These are phyloP conservation scores for Venturia asperata DNA, from an alignment of 2,329 filamentous ascomycete species.

Conservation along the genomic window DNA sequence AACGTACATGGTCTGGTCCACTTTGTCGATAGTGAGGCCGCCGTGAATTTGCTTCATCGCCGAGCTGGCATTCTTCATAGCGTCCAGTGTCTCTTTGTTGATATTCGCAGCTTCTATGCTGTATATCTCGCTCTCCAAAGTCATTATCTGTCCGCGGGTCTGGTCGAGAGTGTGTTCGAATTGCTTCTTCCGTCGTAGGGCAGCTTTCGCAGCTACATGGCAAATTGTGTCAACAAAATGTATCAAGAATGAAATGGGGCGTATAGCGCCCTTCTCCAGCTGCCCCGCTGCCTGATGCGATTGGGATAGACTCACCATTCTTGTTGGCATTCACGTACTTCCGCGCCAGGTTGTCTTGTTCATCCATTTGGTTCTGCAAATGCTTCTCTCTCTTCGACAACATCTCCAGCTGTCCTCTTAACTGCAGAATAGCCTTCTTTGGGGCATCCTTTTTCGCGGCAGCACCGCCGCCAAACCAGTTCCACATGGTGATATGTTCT, in stretches of 20 bases:
- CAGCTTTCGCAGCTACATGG: constrained; percentile 71
- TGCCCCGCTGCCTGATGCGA: not conserved
- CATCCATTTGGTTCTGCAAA: constrained; percentile 82
- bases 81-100: constrained; percentile 90
- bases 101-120: constrained; percentile 97
- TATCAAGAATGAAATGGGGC: not conserved
- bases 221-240: not conserved
- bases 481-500: constrained; percentile 26
- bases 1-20: constrained; percentile 87
- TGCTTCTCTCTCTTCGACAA: constrained; percentile 93
- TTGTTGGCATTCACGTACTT: constrained; percentile 89
- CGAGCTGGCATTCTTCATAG: constrained; percentile 83
- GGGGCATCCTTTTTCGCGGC: constrained; percentile 88
- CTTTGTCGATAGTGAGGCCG: constrained; percentile 85
- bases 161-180: constrained; percentile 89
- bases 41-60: constrained; percentile 94
- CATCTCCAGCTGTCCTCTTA: constrained; percentile 91
- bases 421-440: constrained; percentile 88
- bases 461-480: constrained; percentile 85
- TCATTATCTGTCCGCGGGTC: constrained; percentile 80
- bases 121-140: constrained; percentile 91
- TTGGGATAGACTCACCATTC: constrained; percentile 56
- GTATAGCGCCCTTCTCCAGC: not conserved
- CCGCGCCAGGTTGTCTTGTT: constrained; percentile 80
- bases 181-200: constrained; percentile 87